Evolutionary conservation across 768 basidiomycete genomes (phyloP).

Genomic region (Hygrophorus pudorinus): DNA sequence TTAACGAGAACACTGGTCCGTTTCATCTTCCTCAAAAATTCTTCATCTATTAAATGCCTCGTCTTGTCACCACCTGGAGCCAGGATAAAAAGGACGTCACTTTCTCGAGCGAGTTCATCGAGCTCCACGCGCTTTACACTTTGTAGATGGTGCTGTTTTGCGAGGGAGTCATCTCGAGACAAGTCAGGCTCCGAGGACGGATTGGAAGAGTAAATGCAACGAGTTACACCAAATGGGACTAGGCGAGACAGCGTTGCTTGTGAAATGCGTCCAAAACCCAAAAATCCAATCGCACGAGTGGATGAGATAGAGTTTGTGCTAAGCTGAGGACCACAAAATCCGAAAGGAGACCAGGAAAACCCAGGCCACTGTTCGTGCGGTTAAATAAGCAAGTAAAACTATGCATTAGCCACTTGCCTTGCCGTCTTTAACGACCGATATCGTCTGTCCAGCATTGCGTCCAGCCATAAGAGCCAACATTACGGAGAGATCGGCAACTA

Average conservation of each 20-base stretch:
- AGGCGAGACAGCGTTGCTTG: slow-evolving; percentile 76
- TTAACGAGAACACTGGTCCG: slow-evolving; percentile 76
- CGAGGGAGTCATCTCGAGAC: slow-evolving; percentile 26
- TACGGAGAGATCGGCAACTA: slow-evolving; percentile 83
- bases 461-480: slow-evolving; percentile 94
- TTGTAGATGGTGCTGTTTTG: slow-evolving; percentile 20
- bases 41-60: slow-evolving; percentile 59
- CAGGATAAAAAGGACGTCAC: slow-evolving; percentile 81
- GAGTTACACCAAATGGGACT: slow-evolving; percentile 71
- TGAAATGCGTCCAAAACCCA: slow-evolving; percentile 93
- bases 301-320: slow-evolving; percentile 21
- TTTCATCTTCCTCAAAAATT: slow-evolving; percentile 80
- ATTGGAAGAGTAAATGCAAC: slow-evolving; percentile 58
- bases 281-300: slow-evolving; percentile 65
- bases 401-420: slow-evolving; percentile 32
- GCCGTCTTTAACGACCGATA: slow-evolving; percentile 57
- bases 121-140: slow-evolving; percentile 51
- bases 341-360: slow-evolving; percentile 73
- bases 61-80: slow-evolving; percentile 68
- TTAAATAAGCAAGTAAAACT: not conserved
- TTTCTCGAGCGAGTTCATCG: slow-evolving; percentile 61
- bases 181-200: slow-evolving; percentile 35
- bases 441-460: slow-evolving; percentile 62
- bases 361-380: slow-evolving; percentile 58
- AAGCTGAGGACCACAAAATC: slow-evolving; percentile 76